A percentile compares a stretch with the other conserved stretches of the same genome.
phyloP scores from a whole-genome alignment of 140 eudicot genomes.

The Flaveria floridana region DNA sequence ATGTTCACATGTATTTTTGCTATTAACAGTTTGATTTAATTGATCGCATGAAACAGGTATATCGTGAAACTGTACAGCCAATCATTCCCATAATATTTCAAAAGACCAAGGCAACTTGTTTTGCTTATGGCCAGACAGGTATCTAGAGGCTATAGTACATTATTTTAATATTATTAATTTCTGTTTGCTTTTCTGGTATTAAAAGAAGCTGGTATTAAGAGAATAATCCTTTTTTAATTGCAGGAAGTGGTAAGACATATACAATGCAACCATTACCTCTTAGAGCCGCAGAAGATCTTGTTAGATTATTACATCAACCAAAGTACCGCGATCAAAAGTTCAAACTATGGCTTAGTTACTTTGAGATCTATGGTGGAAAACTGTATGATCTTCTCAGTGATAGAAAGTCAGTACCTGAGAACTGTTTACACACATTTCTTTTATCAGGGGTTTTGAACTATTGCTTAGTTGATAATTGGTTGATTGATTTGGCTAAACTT shows the following conservation, averaged over 20 bases:
- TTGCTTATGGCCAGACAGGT: constrained; percentile 99
- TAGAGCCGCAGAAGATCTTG: constrained; percentile 94
- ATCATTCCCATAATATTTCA: constrained; percentile 89
- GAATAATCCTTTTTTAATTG: constrained; percentile 9
- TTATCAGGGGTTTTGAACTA: background rate
- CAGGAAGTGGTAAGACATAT: constrained; percentile 98
- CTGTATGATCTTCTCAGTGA: constrained; percentile 92
- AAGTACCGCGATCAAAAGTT: constrained; percentile 78
- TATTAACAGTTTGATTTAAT: constrained; percentile 20
- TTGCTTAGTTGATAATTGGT: constrained; percentile 9
- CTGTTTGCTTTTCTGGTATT: constrained; percentile 10
- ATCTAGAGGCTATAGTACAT: constrained; percentile 10
- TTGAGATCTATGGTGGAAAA: constrained; percentile 98
- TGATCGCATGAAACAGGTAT: constrained; percentile 54
- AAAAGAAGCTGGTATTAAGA: constrained; percentile 16
- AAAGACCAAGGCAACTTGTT: constrained; percentile 92
- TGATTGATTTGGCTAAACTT: background rate
- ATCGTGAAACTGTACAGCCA: constrained; percentile 89
- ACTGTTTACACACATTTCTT: background rate
- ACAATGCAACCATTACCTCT: constrained; percentile 99
- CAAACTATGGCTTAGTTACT: constrained; percentile 95
- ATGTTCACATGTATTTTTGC: constrained; percentile 2
- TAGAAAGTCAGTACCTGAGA: constrained; percentile 57
- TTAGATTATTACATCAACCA: constrained; percentile 82
- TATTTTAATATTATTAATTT: background rate